These are phyloP conservation scores for Boletus fagicola DNA, from an alignment of 768 basidiomycete species.

Conservation along the genomic window DNA sequence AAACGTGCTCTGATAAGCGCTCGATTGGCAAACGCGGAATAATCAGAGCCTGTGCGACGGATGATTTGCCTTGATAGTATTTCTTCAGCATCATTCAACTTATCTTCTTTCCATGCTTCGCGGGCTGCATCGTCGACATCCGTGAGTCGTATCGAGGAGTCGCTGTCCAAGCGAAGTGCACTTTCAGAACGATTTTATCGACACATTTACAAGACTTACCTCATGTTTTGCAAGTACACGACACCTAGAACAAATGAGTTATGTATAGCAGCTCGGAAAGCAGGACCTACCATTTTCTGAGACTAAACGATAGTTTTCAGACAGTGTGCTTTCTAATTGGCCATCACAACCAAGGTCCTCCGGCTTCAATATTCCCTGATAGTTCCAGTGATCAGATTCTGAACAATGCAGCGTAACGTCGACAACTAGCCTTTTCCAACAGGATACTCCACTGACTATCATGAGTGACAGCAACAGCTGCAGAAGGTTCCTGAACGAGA, in stretches of 20 bases:
- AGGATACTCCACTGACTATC: conserved; percentile 11
- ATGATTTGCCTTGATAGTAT: conserved; percentile 5
- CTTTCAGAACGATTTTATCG: not conserved
- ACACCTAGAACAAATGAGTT: not conserved
- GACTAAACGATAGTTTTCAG: not conserved
- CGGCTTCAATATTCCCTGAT: not conserved
- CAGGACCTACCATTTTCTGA: not conserved
- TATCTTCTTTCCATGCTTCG: conserved; percentile 7
- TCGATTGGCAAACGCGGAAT: conserved; percentile 3
- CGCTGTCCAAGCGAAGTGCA: not conserved
- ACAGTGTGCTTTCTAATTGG: not conserved
- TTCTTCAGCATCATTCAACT: conserved; percentile 10
- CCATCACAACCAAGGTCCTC: not conserved
- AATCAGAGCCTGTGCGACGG: not conserved
- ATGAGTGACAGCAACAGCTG: conserved; percentile 6
- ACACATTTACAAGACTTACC: not conserved
- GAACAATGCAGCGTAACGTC: not conserved
- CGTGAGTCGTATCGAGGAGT: conserved; percentile 5
- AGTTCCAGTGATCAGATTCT: not conserved
- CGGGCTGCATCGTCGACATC: not conserved
- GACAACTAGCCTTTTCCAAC: conserved; percentile 1
- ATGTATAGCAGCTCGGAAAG: not conserved
- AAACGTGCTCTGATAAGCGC: conserved; percentile 10
- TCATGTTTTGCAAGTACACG: not conserved
- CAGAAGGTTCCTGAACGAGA: not conserved